Base-by-base conservation (phyloP, 257 asterid species). In the Ehretia macrophylla region DNA sequence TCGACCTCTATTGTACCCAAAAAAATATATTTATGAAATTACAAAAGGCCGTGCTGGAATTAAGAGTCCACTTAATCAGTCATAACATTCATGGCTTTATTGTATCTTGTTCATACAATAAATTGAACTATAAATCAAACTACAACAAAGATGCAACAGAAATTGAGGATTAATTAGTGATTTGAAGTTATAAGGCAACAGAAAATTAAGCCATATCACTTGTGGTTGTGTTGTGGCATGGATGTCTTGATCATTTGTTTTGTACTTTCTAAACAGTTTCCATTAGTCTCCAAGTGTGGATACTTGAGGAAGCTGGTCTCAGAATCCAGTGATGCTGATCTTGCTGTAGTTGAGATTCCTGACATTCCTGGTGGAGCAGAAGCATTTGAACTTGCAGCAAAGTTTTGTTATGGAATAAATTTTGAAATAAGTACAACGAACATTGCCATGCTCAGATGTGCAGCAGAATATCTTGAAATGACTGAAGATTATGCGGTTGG, bases 281-380 rank as follows among this genome's bases (percentile, higher is more conserved):
- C 96, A 17, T 68, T 90, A 58, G 87, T 85, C 64, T 83, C 97
- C 8, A 90, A 90, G 81, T 78, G 90, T 60, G 97, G 97, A 45
- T 75, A 77, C 74, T 65, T 90, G 63, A 68, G 86, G 72, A 90
- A 77, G 60, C 56, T 78, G 9, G 68, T 83, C 17, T 75, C 92
- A 1, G 85, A 84, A 62, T 81, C 87, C 37, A 32, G 37, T 0
- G 86, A 78, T 8, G 70, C 79, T 14, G 82, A 78, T 39, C 63
- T 78, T 58, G 54, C 85, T 11, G 62, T 21, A 0, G 47, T 90
- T 12, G 83, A 90, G 45, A 59, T 90, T 76, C 84, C 85, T 9
- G 88, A 80, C 19, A 38, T 87, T 21, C 93, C 97, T 1, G 97
- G 96, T 18, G 97, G 97, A 21, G 78, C 88, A 9, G 95, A 85